Percentiles rank a stretch among this genome's conserved stretches.
Evolutionary conservation across 306 rosid genomes (phyloP).

Genomic region (Rosa rugosa): DNA sequence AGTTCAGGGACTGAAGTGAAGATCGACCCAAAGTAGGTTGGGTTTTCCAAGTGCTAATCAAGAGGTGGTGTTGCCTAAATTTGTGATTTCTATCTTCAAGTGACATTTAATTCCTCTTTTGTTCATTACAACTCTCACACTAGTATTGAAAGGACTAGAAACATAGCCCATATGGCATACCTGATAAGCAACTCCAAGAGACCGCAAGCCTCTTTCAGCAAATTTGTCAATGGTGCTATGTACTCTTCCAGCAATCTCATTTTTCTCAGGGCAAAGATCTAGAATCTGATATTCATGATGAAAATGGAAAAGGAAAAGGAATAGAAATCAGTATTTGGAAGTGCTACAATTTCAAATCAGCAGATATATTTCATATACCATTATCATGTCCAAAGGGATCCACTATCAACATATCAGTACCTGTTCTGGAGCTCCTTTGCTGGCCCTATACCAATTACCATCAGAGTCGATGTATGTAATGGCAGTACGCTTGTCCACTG

Average conservation of each 20-base stretch:
- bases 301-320: conserved; percentile 2
- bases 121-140: conserved; percentile 8
- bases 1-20: no score
- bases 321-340: conserved; percentile 24
- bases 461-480: conserved; percentile 66
- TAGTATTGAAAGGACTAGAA: conserved; percentile 14
- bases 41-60: conserved; percentile 15
- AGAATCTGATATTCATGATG: conserved; percentile 55
- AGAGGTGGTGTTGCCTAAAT: not conserved
- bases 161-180: conserved; percentile 34
- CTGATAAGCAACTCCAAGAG: conserved; percentile 85
- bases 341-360: conserved; percentile 12
- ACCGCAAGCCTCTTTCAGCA: conserved; percentile 87
- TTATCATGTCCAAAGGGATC: not conserved
- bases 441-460: conserved; percentile 71
- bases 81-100: not conserved
- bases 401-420: conserved; percentile 29
- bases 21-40: no score
- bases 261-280: conserved; percentile 61
- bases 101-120: conserved; percentile 10
- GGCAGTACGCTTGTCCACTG: conserved; percentile 90
- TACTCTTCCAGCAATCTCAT: conserved; percentile 60
- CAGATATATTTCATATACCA: conserved; percentile 7
- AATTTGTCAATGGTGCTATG: conserved; percentile 78
- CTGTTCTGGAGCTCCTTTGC: conserved; percentile 97